Evolutionary conservation across 495 filamentous ascomycete species (phyloP), one percentile per base, ranked within the genome.

Genomic region (Podospora appendiculata): DNA sequence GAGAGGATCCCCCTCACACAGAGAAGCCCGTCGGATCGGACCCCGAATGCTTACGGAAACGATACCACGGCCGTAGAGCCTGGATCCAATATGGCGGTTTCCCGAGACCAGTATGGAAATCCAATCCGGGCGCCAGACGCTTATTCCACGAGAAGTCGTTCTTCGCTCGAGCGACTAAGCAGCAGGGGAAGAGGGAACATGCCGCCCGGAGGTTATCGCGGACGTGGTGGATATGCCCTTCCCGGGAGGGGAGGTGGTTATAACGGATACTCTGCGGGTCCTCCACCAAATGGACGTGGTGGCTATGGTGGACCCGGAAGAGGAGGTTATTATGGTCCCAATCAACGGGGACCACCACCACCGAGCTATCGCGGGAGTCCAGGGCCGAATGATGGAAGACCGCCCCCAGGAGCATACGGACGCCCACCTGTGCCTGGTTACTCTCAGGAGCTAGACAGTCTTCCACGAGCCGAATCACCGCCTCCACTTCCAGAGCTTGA

Each of bases 1-100:
- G 93, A 96, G 63, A 77, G 82, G 33, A 83, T 86, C n/a, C 90
- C 90, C 0, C 68, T 97, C 25, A 96, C 92, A 35, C 73, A 81
- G 0, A 70, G 77, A 51, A 84, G 81, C 47, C 70, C 74, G 8
- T 69, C 76, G n/a, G 68, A 74, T n/a, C 66, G 70, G 25, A 77
- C 76, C 1, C 70, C 70, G 7, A 70, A 64, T 34, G 65, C 66
- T 34, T 52, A 54, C 1, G 57, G 63, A 11, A 63, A 63, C 14
- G 70, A 70, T 50, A 52, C 53, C 42, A 44, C 51, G 65, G 57
- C 65, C 69, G 47, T 52, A 65, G 68, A 25, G 2, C 5, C 25
- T 5, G 25, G 25, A 25, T 57, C 77, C 68, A 61, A 59, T 32
- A 54, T 65, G 8, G 57, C 58, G 4, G 45, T 51, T 32, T 50